These are phyloP conservation scores for Isabelozyma rhagii DNA, from an alignment of 805 yeast genomes.

Conservation along the genomic window DNA sequence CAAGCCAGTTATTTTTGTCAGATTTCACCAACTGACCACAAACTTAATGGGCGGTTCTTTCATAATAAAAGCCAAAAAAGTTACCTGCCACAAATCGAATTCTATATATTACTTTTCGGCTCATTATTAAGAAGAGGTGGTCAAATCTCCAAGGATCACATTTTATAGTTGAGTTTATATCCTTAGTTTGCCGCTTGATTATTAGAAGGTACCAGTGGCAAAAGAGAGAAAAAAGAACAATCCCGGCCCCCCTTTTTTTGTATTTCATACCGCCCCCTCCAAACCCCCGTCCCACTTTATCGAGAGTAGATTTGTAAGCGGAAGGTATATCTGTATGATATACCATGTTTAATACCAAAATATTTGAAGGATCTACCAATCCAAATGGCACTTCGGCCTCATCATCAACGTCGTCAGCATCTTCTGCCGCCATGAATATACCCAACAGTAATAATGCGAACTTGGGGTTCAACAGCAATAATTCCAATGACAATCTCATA, in stretches of 20 bases:
- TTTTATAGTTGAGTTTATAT: not conserved
- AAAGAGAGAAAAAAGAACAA: too few relatives aligned
- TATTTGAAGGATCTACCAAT: slow-evolving; percentile 28
- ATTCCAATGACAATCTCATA: slow-evolving; percentile 7
- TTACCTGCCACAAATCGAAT: not conserved
- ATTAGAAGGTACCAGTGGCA: too few relatives aligned
- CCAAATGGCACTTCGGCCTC: slow-evolving; percentile 3
- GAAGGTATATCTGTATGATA: not conserved
- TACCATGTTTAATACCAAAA: slow-evolving; percentile 40
- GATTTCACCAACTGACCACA: not conserved
- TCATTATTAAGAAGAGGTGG: not conserved
- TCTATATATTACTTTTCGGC: not conserved
- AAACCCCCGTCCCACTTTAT: too few relatives aligned
- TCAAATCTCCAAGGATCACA: not conserved
- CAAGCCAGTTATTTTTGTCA: not conserved
- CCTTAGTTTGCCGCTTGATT: too few relatives aligned
- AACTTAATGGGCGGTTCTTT: not conserved
- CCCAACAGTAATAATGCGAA: slow-evolving; percentile 11
- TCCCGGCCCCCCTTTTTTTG: too few relatives aligned
- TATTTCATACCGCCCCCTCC: too few relatives aligned
- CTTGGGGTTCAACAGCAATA: slow-evolving; percentile 3
- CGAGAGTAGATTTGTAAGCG: not conserved
- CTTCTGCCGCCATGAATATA: slow-evolving; percentile 26
- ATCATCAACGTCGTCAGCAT: slow-evolving; percentile 12
- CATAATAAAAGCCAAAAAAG: not conserved